Percentiles rank a stretch among this genome's conserved stretches.
These are phyloP conservation scores for Wickerhamomyces sp. DNA, from an alignment of 1,139 yeast species.

Conservation along the genomic window DNA sequence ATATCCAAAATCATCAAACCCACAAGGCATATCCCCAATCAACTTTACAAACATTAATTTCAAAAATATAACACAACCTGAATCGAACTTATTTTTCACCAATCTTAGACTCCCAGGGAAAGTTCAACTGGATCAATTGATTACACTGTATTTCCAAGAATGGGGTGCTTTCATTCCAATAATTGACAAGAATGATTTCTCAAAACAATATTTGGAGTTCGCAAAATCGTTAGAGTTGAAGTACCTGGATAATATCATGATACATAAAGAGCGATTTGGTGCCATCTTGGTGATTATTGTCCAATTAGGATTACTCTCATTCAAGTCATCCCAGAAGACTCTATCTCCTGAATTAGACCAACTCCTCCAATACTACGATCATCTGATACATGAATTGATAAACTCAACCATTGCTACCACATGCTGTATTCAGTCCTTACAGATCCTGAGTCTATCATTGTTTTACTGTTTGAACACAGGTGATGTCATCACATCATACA, in stretches of 20 bases:
- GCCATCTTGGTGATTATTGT: slow-evolving; percentile 53
- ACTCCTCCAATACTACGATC: slow-evolving; percentile 43
- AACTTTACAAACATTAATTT: slow-evolving; percentile 32
- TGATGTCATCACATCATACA: slow-evolving; percentile 69
- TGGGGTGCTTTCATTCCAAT: slow-evolving; percentile 76
- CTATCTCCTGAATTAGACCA: slow-evolving; percentile 15
- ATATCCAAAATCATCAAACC: slow-evolving; percentile 21
- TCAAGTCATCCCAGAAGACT: slow-evolving; percentile 20
- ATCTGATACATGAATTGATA: slow-evolving; percentile 45
- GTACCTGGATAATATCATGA: slow-evolving; percentile 37
- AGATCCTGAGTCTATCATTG: slow-evolving; percentile 61
- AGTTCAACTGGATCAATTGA: slow-evolving; percentile 50
- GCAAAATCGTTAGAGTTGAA: slow-evolving; percentile 36
- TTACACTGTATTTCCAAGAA: slow-evolving; percentile 61
- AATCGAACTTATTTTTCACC: slow-evolving; percentile 40
- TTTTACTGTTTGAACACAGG: slow-evolving; percentile 73
- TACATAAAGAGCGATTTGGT: slow-evolving; percentile 50
- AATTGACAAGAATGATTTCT: slow-evolving; percentile 59
- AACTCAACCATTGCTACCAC: slow-evolving; percentile 45
- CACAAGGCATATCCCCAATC: slow-evolving; percentile 20
- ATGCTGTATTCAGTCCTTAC: slow-evolving; percentile 67
- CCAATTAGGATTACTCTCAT: slow-evolving; percentile 48
- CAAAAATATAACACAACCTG: slow-evolving; percentile 29
- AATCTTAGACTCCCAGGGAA: slow-evolving; percentile 51
- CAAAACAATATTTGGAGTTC: slow-evolving; percentile 50